Base-by-base conservation (phyloP, 2,329 filamentous ascomycete genomes). In the Ophiostoma himal-ulmi region DNA sequence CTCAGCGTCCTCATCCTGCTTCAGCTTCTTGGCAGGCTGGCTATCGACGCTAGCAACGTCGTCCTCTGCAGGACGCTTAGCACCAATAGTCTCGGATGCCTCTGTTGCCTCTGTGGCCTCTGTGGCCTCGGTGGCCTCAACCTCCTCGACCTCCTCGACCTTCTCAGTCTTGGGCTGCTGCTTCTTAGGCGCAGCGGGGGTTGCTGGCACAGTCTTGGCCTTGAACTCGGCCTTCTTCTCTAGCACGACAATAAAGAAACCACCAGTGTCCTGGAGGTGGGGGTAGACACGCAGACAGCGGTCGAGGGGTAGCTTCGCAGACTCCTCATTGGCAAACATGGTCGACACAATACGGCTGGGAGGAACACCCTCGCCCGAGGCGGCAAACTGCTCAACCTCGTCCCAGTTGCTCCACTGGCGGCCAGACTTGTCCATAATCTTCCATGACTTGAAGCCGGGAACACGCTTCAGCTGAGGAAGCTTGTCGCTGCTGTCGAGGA, bases 191-290 rank as follows among this genome's bases (percentile, higher is more conserved):
- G 37, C 64, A 6, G 62, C 26, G 30, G 89, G 89, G 8, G 62
- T 11, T 5, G 34, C 20, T 1, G 34, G 62, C 20, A 39, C 62
- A 10, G 62, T 39, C 79, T 86, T 91, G 10, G 89, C 90, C 78
- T 86, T 91, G 78, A 96, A 93, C 74, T 97, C 95, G 36, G 88
- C 86, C 78, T 90, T 89, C 85, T 99, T 99, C 82, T 97, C 91
- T 22, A 99, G 82, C 0, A 97, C 94, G 0, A 93, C 91, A 78
- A 99, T 97, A 82, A 99, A 99, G 84, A 99, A 99, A 30, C 91
- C 94, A 70, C 95, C 95, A 3, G 95, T 99, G 76, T 99, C 93
- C 80, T 99, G 95, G 77, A 93, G 86, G 79, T 99, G 95, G 44
- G 94, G 92, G 79, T 98, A 99, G 7, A 99, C 89, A 73, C 95